Conservation (phyloP, 1,284 basidiomycete genomes). For the Cutaneotrichosporon curvatum region DNA sequence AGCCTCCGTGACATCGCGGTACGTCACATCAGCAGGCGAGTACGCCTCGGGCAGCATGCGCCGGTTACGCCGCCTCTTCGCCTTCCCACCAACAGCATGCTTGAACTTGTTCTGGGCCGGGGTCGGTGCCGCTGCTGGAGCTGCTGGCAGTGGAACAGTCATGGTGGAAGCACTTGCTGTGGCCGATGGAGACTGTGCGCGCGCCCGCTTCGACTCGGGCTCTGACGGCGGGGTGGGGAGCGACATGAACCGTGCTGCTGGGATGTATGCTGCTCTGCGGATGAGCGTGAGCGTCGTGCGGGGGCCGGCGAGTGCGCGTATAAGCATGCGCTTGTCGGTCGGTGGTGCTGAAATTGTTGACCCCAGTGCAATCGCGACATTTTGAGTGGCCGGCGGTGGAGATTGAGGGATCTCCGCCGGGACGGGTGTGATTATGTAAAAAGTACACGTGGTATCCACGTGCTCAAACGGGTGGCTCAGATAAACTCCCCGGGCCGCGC, state of each 20-base stretch:
- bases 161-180: neutral
- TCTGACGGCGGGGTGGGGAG: neutral
- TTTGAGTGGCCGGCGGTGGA: too few species aligned
- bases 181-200: neutral
- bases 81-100: conserved; percentile 12
- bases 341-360: too few species aligned
- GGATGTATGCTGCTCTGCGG: too few species aligned
- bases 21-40: conserved; percentile 67
- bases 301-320: too few species aligned
- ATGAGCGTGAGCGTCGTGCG: too few species aligned
- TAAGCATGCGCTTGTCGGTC: too few species aligned
- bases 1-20: conserved; percentile 61
- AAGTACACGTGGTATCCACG: neutral
- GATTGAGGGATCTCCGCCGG: too few species aligned
- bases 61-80: conserved; percentile 27
- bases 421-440: neutral
- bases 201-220: neutral
- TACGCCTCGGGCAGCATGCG: conserved; percentile 55
- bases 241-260: too few species aligned
- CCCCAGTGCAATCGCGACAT: too few species aligned
- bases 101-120: neutral
- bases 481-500: conserved; percentile 2
- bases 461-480: neutral
- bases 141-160: neutral
- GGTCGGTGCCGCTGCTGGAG: neutral